A percentile compares a stretch with the other conserved stretches of the same genome.
Conservation (phyloP, 371 early-diverging fungal species). For the Synchytrium microbalum region DNA sequence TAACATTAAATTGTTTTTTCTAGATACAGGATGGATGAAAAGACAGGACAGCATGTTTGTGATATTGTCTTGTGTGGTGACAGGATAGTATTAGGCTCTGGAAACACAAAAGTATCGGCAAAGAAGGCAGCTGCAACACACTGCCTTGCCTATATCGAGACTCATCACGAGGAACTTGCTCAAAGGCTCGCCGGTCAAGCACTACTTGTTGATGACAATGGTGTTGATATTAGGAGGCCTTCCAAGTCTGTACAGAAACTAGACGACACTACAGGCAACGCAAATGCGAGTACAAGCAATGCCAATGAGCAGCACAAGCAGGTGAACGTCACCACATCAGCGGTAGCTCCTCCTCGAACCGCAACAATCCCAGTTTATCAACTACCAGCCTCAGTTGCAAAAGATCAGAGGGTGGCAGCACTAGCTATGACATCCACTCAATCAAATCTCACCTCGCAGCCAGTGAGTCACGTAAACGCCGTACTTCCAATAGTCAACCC, state of each 20-base stretch:
- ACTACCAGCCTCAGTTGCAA: background rate
- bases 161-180: background rate
- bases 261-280: background rate
- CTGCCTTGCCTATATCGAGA: background rate
- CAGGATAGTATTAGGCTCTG: background rate
- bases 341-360: no score
- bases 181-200: background rate
- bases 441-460: background rate
- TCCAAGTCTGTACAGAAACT: background rate
- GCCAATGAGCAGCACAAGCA: no score
- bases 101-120: slow-evolving; percentile 1
- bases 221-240: background rate
- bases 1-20: no score
- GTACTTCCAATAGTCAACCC: no score
- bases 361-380: background rate
- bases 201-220: no score
- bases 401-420: no score
- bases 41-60: background rate
- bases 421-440: background rate
- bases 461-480: background rate
- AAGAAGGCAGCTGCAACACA: background rate
- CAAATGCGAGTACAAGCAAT: background rate
- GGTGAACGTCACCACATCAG: no score
- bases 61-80: slow-evolving; percentile 1
- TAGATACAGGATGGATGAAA: background rate